Evolutionary conservation across 1,284 basidiomycete species (phyloP).

Genomic region (Phellinidium pouzarii): DNA sequence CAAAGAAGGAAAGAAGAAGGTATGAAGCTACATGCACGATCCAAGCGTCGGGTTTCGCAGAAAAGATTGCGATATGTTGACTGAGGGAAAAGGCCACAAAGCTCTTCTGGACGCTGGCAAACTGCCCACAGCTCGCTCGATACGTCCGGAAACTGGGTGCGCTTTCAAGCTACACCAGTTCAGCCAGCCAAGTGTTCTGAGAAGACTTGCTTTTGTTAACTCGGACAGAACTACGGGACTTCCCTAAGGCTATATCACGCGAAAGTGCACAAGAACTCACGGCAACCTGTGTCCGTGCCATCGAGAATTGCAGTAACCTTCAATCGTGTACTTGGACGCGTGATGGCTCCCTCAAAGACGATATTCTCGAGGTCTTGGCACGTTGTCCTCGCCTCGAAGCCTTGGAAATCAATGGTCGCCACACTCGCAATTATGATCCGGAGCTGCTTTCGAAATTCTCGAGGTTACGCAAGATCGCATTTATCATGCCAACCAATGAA

Average conservation of each 20-base stretch:
- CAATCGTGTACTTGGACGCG: conserved; percentile 66
- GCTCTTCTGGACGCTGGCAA: conserved; percentile 46
- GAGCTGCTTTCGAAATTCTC: conserved; percentile 40
- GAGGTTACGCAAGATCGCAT: conserved; percentile 42
- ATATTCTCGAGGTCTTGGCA: conserved; percentile 45
- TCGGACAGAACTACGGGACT: conserved; percentile 53
- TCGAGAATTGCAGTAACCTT: conserved; percentile 56
- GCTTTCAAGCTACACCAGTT: conserved; percentile 22
- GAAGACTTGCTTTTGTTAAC: conserved; percentile 1
- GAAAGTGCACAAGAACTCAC: conserved; percentile 27
- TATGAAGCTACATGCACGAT: conserved; percentile 22
- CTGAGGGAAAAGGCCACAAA: conserved; percentile 37
- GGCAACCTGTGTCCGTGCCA: conserved; percentile 37
- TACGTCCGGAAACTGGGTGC: conserved; percentile 50
- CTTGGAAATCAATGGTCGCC: conserved; percentile 64
- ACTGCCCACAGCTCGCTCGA: conserved; percentile 42
- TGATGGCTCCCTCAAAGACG: conserved; percentile 57
- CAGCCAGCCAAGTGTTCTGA: background rate
- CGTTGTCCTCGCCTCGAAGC: conserved; percentile 38
- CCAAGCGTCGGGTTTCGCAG: background rate
- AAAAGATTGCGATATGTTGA: background rate
- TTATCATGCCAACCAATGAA: conserved; percentile 62
- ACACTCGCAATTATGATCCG: conserved; percentile 48
- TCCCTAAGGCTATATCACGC: conserved; percentile 40
- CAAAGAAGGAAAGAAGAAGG: conserved; percentile 51